These are phyloP conservation scores for Amanita inopinata DNA, from an alignment of 768 basidiomycete genomes.

Conservation along the genomic window DNA sequence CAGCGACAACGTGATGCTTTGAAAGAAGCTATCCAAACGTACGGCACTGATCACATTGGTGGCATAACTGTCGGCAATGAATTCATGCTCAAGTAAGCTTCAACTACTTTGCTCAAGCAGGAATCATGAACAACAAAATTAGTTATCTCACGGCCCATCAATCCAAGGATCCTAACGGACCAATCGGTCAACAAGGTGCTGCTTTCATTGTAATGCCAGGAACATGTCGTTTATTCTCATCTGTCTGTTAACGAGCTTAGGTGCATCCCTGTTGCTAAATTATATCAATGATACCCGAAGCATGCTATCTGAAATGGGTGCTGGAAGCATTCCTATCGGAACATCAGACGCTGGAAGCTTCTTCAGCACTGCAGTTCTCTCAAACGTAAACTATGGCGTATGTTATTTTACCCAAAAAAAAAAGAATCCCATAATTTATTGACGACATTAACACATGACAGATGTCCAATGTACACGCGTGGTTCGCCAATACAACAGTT, in stretches of 20 bases:
- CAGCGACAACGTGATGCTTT: slow-evolving; percentile 57
- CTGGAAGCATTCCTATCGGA: slow-evolving; percentile 62
- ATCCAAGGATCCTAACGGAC: slow-evolving; percentile 45
- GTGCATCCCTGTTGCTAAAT: slow-evolving; percentile 47
- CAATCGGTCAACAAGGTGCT: slow-evolving; percentile 37
- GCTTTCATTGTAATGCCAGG: background rate
- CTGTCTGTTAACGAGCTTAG: slow-evolving; percentile 18
- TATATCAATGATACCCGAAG: slow-evolving; percentile 58
- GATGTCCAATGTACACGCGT: slow-evolving; percentile 91
- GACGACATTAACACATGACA: slow-evolving; percentile 15
- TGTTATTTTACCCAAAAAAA: slow-evolving; percentile 17
- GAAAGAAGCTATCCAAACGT: slow-evolving; percentile 60
- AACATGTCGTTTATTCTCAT: background rate
- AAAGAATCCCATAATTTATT: background rate
- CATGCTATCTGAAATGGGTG: slow-evolving; percentile 42
- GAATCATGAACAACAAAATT: background rate
- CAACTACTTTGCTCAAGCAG: background rate
- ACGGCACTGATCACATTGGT: slow-evolving; percentile 63
- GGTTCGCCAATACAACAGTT: slow-evolving; percentile 78
- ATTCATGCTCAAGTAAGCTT: slow-evolving; percentile 66
- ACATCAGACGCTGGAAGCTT: slow-evolving; percentile 81
- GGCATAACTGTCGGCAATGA: slow-evolving; percentile 93
- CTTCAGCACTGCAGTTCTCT: slow-evolving; percentile 63
- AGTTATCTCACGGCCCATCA: slow-evolving; percentile 50
- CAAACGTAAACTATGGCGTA: slow-evolving; percentile 59